Evolutionary conservation across 23 red algal genomes (phyloP), one percentile per base, ranked within the genome.

Genomic region (Gracilariopsis chorda): DNA sequence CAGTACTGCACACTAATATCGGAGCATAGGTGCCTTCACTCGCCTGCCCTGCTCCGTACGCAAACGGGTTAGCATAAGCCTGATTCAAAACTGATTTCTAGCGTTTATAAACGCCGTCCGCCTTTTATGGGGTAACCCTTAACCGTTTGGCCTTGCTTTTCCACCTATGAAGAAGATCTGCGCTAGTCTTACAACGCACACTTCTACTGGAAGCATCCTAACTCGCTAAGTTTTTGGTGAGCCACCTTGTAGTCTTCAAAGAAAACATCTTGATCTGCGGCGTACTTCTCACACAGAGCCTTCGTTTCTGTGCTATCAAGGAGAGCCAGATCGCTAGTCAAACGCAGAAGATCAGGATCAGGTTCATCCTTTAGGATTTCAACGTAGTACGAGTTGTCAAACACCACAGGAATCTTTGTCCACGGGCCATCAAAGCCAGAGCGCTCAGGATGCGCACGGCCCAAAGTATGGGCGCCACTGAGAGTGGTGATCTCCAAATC

Each of bases 321-420:
- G 12, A 98, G 91, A 34, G 96, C 92, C 80, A 92, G 27, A 45
- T 98, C 96, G 32, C 76, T 90, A 21, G 78, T 62, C 44, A 98
- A 44, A 48, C 90, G 80, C 57, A 98, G 44, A 53, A 98, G 74
- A 30, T 80, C 80, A 19, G 96, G 96, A 58, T 98, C 96, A 27
- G 96, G 83, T n/a, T 97, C 67, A 32, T 94, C 86, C 73, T 95
- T 92, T 9, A 95, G 42, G 23, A 98, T 84, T 46, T 95, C 92
- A n/a, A 90, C 78, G 51, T 94, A 99, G 72, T 99, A 99, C 44
- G 84, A 57, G 75, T 99, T 99, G 61, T 95, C 90, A 77, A 95
- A 99, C 19, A 86, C 71, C 48, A 96, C 72, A 61, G 90, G 90
- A 12, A 80, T 56, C 70, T 90, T 83, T 44, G 97, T 99, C 97